These are phyloP conservation scores for Larix kaempferi DNA, from an alignment of 75 land plant genomes.

Conservation along the genomic window DNA sequence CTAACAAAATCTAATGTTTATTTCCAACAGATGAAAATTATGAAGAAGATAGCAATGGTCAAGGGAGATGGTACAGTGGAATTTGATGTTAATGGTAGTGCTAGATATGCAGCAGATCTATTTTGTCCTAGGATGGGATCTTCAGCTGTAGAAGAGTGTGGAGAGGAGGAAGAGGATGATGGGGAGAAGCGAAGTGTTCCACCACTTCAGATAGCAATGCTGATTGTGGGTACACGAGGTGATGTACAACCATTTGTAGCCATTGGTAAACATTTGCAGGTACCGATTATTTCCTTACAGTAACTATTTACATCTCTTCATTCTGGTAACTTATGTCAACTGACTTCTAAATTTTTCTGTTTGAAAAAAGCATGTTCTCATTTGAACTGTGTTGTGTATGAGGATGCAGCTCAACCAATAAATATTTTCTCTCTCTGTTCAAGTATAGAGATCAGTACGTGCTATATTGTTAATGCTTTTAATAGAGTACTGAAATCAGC, in stretches of 20 bases:
- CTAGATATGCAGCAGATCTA: slow-evolving; percentile 32
- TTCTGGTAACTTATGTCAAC: not conserved
- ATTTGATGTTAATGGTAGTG: slow-evolving; percentile 64
- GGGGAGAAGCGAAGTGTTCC: slow-evolving; percentile 46
- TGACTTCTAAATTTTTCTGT: not conserved
- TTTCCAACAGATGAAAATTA: slow-evolving; percentile 58
- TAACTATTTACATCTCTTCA: not conserved
- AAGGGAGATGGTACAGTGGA: slow-evolving; percentile 91
- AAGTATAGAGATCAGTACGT: not conserved
- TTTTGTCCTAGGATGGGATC: slow-evolving; percentile 18
- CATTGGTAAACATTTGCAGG: slow-evolving; percentile 92
- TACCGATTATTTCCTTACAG: slow-evolving; percentile 7
- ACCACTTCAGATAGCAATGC: slow-evolving; percentile 88
- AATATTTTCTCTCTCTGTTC: not conserved
- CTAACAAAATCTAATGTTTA: not conserved
- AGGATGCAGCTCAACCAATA: not conserved
- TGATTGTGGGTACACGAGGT: slow-evolving; percentile 96
- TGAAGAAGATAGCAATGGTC: slow-evolving; percentile 79
- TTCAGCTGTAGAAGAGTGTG: slow-evolving; percentile 22
- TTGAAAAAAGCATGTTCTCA: not conserved
- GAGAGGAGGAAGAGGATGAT: slow-evolving; percentile 44
- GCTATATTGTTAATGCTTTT: not conserved
- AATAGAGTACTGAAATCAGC: not conserved
- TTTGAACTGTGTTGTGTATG: not conserved
- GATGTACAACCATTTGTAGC: slow-evolving; percentile 99